Base-by-base conservation (phyloP, 1,284 basidiomycete genomes). In the Pulveroboletus sp. region DNA sequence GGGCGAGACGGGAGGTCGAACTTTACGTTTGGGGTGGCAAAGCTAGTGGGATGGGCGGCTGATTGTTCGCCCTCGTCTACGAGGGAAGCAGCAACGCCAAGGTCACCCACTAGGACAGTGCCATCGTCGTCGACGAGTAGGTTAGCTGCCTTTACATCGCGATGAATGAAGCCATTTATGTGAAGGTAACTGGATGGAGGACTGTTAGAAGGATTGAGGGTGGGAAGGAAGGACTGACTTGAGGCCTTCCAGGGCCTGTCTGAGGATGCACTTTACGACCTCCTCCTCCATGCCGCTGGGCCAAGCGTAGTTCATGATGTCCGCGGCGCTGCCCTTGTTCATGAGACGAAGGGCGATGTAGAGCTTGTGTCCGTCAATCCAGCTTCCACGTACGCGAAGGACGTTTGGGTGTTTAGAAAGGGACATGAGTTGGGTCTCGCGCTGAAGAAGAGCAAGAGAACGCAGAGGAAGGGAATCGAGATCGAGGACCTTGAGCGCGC, bases 381-480 rank as follows among this genome's bases (percentile, higher is more conserved):
- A 96, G 40, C 87, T 89, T 14, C 93, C 93, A 62, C 94, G 86
- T 3, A 96, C 94, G 56, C 92, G 86, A 20, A 96, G 80, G 8
- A 96, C 91, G 64, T 96, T 94, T 26, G 93, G 92, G 62, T 96
- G 93, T 69, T 96, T 96, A n/a, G 87, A 91, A 3, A 96, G 80
- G 4, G 91, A 93, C 94, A 96, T 96, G 45, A 96, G 80, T 53
- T 91, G 91, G 0, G 94, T 95, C 73, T 96, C 94, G 52, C 91
- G 80, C 62, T 88, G 86, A 12, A 94, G 80, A 39, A 90, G 82
- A 15, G 80, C 77, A 26, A 92, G 78, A 0, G 91, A 83, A 46
- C 79, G 81, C 2, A 77, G 87, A 1, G 87, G 84, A 31, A 91
- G 81, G 43, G 81, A 78, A 70, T 96, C 93, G 52, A 96, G 84